These are phyloP conservation scores for Microthlaspi erraticum DNA, from an alignment of 345 rosid species.

Conservation along the genomic window DNA sequence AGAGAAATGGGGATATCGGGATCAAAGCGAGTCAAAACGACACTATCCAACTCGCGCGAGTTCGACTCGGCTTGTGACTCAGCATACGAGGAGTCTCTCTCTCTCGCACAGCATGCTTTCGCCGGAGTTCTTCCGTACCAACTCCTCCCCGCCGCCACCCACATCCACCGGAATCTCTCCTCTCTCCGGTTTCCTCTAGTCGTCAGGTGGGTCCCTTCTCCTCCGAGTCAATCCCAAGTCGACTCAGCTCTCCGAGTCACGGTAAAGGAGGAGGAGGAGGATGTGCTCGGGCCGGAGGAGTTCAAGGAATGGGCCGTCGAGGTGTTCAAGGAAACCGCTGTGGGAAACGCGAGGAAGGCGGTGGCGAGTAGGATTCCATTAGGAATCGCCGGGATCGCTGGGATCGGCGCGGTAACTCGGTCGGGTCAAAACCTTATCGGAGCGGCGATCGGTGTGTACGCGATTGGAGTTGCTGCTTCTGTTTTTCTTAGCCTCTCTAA, in stretches of 20 bases:
- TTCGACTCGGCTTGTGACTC: constrained; percentile 71
- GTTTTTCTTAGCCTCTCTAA: constrained; percentile 68
- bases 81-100: constrained; percentile 65
- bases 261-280: constrained; percentile 18
- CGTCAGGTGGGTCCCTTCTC: constrained; percentile 65
- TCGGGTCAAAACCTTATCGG: constrained; percentile 58
- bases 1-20: constrained; percentile 63
- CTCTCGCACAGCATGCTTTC: constrained; percentile 76
- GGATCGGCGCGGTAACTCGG: constrained; percentile 66
- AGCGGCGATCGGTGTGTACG: constrained; percentile 73
- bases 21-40: constrained; percentile 59
- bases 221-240: constrained; percentile 71
- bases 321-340: constrained; percentile 59
- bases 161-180: constrained; percentile 59
- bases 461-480: constrained; percentile 77
- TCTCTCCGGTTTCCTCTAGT: constrained; percentile 47
- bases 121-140: constrained; percentile 78
- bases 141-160: constrained; percentile 66
- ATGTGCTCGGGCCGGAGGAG: constrained; percentile 45
- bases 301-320: constrained; percentile 77
- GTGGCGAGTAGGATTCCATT: constrained; percentile 63
- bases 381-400: constrained; percentile 76
- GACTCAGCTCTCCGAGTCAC: constrained; percentile 66
- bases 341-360: constrained; percentile 73
- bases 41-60: constrained; percentile 52